These are phyloP conservation scores for Albatrellus sp. DNA, from an alignment of 1,284 basidiomycete species.

Conservation along the genomic window DNA sequence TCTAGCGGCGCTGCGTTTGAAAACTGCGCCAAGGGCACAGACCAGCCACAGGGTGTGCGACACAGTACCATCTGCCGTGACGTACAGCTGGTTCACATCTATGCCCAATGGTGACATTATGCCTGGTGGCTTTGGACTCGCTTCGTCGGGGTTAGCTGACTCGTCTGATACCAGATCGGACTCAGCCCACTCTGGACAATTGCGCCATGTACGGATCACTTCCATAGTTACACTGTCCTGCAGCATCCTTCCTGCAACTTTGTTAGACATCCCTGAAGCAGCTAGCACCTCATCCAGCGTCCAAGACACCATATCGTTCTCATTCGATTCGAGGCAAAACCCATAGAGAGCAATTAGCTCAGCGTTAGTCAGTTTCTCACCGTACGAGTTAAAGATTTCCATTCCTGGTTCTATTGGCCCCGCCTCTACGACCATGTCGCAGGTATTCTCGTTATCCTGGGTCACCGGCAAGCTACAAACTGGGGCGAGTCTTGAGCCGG, in stretches of 20 bases:
- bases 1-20: too few relatives aligned
- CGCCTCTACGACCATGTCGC: constrained; percentile 55
- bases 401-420: constrained; percentile 30
- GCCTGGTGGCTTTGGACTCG: background rate
- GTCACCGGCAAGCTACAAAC: too few relatives aligned
- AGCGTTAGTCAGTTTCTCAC: constrained; percentile 56
- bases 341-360: constrained; percentile 66
- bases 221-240: background rate
- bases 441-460: constrained; percentile 27
- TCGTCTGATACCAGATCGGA: constrained; percentile 10
- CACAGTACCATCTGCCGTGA: constrained; percentile 11
- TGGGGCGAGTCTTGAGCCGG: too few relatives aligned
- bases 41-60: constrained; percentile 9
- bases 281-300: constrained; percentile 23
- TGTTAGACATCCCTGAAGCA: constrained; percentile 3
- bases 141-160: constrained; percentile 1
- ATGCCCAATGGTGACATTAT: background rate
- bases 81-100: background rate
- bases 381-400: constrained; percentile 85
- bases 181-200: constrained; percentile 7
- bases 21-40: constrained; percentile 6
- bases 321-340: constrained; percentile 55
- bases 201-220: constrained; percentile 1
- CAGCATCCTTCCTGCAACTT: background rate
- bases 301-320: constrained; percentile 44